Percentiles rank a stretch among this genome's conserved stretches.
phyloP scores from a whole-genome alignment of 805 yeast genomes.

The Lachancea fermentati region DNA sequence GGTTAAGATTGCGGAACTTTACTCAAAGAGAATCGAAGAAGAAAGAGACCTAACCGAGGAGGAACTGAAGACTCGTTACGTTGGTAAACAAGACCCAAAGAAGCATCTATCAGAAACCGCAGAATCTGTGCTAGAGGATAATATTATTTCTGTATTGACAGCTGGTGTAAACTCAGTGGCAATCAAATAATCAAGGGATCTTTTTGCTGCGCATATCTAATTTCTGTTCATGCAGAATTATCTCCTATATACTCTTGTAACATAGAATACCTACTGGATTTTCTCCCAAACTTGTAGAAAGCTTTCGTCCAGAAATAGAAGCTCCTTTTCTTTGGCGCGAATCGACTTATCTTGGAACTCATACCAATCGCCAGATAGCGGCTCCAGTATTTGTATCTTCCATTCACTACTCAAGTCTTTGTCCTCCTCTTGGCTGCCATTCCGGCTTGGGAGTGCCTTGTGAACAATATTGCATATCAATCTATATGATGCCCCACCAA shows the following conservation, averaged over 20 bases:
- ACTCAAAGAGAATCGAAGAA: slow-evolving; percentile 84
- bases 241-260: no score
- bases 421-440: slow-evolving; percentile 18
- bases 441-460: slow-evolving; percentile 21
- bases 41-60: slow-evolving; percentile 85
- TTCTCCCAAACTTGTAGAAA: slow-evolving; percentile 65
- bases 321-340: slow-evolving; percentile 45
- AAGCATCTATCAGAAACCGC: slow-evolving; percentile 91
- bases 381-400: slow-evolving; percentile 45
- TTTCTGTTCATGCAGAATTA: neutral
- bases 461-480: slow-evolving; percentile 46
- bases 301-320: slow-evolving; percentile 56
- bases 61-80: slow-evolving; percentile 89
- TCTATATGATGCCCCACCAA: slow-evolving; percentile 34
- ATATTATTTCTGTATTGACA: slow-evolving; percentile 79
- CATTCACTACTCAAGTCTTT: slow-evolving; percentile 36
- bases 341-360: slow-evolving; percentile 50
- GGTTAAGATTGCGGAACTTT: slow-evolving; percentile 86
- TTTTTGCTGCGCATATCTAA: neutral
- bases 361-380: slow-evolving; percentile 45
- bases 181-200: slow-evolving; percentile 46
- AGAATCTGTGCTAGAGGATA: slow-evolving; percentile 79
- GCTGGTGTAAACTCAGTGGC: slow-evolving; percentile 89
- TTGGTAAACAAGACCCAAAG: slow-evolving; percentile 98
- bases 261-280: neutral